Conservation (phyloP, 2,329 filamentous ascomycete genomes). For the Setomelanomma holmii region DNA sequence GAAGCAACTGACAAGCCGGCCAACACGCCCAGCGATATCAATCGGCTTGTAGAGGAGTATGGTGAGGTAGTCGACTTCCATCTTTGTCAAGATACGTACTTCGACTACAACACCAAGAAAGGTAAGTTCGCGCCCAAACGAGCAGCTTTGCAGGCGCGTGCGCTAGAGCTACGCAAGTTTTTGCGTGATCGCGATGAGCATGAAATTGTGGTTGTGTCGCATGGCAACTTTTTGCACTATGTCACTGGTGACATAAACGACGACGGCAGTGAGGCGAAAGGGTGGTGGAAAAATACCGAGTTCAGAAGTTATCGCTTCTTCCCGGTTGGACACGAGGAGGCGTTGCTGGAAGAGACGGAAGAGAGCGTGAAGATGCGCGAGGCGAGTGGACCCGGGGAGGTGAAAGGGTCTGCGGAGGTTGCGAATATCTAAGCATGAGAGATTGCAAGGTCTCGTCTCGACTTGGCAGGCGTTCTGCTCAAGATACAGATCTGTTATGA, state of each 20-base stretch:
- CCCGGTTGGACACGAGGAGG: constrained; percentile 5
- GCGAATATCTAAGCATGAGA: neutral
- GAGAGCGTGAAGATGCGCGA: constrained; percentile 11
- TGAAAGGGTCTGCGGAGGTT: constrained; percentile 1
- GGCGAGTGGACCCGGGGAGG: constrained; percentile 7
- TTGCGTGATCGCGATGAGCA: constrained; percentile 7
- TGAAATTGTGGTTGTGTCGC: constrained; percentile 68
- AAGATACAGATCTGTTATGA: neutral
- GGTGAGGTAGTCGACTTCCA: constrained; percentile 6
- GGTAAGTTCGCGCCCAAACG: constrained; percentile 5
- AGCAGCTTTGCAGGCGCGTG: constrained; percentile 1
- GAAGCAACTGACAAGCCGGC: constrained; percentile 12
- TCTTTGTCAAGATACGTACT: constrained; percentile 6
- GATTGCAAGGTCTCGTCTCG: no score
- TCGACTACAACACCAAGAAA: constrained; percentile 5
- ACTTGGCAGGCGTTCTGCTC: neutral
- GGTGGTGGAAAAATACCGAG: constrained; percentile 8
- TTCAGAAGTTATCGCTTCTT: constrained; percentile 8
- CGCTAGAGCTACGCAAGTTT: constrained; percentile 8
- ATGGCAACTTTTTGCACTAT: constrained; percentile 83
- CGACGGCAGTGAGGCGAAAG: neutral
- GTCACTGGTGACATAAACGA: constrained; percentile 71
- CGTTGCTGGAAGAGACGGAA: constrained; percentile 6
- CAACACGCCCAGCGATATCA: constrained; percentile 12
- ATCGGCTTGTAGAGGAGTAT: constrained; percentile 3